Percentiles rank a stretch among this genome's conserved stretches.
phyloP scores from a whole-genome alignment of 2,329 filamentous ascomycete genomes.

The Curvularia eragrostidis region DNA sequence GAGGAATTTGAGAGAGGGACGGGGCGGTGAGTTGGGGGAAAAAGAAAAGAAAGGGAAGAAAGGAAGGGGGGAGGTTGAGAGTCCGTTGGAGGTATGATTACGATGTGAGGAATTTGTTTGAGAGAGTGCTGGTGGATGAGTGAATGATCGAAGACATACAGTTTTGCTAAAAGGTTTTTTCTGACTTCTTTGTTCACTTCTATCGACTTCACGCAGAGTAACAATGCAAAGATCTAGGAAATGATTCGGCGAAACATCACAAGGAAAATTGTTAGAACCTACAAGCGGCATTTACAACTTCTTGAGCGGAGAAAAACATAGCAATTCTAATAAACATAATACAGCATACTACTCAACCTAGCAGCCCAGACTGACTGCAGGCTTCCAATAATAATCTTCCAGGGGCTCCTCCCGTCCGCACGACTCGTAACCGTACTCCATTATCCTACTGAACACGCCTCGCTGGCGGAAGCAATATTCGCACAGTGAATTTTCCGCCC shows the following conservation, averaged over 20 bases:
- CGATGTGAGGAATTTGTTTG: neutral
- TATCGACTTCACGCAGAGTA: neutral
- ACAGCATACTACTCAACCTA: neutral
- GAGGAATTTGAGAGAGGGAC: neutral
- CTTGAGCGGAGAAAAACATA: neutral
- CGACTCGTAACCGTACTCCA: slow-evolving; percentile 34
- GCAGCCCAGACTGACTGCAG: neutral
- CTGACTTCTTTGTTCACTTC: neutral
- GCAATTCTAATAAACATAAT: neutral
- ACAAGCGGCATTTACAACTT: neutral
- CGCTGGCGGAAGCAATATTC: slow-evolving; percentile 37
- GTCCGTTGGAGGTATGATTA: neutral
- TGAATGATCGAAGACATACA: neutral
- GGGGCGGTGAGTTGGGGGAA: neutral
- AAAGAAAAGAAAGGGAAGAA: neutral
- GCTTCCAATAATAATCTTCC: slow-evolving; percentile 42
- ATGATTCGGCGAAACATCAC: neutral
- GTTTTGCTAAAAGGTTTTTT: neutral
- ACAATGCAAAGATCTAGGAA: neutral
- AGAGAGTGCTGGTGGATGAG: neutral
- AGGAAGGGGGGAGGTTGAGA: neutral
- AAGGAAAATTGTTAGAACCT: neutral
- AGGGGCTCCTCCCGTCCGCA: slow-evolving; percentile 36
- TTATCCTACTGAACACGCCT: slow-evolving; percentile 34
- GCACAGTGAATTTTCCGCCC: slow-evolving; percentile 32